Evolutionary conservation across 768 basidiomycete species (phyloP).

Genomic region (Grammothele lineata): DNA sequence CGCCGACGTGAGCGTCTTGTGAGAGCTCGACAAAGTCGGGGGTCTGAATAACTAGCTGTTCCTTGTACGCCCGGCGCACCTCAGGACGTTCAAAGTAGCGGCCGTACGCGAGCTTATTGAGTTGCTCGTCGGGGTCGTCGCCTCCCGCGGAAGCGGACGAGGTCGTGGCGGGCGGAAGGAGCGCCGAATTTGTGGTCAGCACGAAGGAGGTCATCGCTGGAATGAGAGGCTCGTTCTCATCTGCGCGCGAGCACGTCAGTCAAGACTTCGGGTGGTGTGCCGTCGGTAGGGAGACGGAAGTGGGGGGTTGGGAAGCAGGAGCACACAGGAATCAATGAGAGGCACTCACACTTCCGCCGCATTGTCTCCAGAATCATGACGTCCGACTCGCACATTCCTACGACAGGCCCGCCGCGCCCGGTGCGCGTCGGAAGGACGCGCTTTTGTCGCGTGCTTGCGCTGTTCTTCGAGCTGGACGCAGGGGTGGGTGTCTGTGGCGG

Average conservation of each 20-base stretch:
- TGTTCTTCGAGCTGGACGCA: conserved; percentile 7
- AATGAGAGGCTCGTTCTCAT: conserved; percentile 68
- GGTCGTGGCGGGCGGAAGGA: conserved; percentile 33
- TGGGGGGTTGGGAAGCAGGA: background rate
- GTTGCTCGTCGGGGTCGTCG: conserved; percentile 30
- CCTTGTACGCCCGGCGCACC: conserved; percentile 64
- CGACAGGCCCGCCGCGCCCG: conserved; percentile 75
- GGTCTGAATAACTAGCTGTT: conserved; percentile 72
- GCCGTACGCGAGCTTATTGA: conserved; percentile 60
- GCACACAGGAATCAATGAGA: background rate
- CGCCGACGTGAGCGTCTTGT: conserved; percentile 52
- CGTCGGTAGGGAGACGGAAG: background rate
- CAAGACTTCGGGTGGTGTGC: no score
- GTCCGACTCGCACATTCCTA: conserved; percentile 77
- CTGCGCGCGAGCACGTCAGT: conserved; percentile 32
- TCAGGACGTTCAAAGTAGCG: conserved; percentile 78
- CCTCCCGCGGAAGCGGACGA: conserved; percentile 25
- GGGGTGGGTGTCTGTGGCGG: conserved; percentile 4
- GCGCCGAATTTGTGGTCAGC: conserved; percentile 66
- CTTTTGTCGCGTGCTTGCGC: conserved; percentile 48
- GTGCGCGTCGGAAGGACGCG: conserved; percentile 80
- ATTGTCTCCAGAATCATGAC: conserved; percentile 80
- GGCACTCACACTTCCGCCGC: conserved; percentile 64
- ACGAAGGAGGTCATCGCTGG: conserved; percentile 62
- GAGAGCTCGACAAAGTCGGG: conserved; percentile 56